Conservation (phyloP, 345 rosid genomes). For the Raphanus sativus region DNA sequence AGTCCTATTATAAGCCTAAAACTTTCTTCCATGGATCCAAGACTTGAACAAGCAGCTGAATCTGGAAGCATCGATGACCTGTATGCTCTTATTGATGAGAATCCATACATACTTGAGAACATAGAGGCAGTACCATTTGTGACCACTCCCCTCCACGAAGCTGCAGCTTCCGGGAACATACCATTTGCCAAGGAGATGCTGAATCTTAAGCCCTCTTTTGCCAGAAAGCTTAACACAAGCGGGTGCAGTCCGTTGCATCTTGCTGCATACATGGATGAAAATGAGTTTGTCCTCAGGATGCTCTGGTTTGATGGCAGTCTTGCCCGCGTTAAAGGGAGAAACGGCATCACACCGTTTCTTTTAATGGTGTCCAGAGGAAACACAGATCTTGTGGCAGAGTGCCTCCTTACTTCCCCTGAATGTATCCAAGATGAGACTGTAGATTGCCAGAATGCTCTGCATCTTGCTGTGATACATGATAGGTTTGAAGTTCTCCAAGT, state of each 20-base stretch:
- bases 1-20: neutral
- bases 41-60: neutral
- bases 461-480: neutral
- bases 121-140: neutral
- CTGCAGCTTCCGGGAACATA: neutral
- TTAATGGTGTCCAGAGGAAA: neutral
- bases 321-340: neutral
- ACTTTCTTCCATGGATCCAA: neutral
- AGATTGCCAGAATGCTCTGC: neutral
- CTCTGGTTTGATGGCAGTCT: neutral
- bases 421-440: neutral
- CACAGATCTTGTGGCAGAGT: neutral
- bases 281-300: neutral
- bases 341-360: neutral
- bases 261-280: neutral
- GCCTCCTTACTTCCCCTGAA: neutral
- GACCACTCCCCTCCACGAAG: neutral
- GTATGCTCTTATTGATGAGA: neutral
- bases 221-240: neutral
- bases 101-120: neutral
- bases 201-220: neutral
- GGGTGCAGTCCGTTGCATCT: neutral
- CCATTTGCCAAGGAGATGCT: neutral
- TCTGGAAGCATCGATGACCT: neutral
- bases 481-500: slow-evolving; percentile 30